phyloP scores from a whole-genome alignment of 2,329 filamentous ascomycete genomes.

The Alternaria brassicicola region DNA sequence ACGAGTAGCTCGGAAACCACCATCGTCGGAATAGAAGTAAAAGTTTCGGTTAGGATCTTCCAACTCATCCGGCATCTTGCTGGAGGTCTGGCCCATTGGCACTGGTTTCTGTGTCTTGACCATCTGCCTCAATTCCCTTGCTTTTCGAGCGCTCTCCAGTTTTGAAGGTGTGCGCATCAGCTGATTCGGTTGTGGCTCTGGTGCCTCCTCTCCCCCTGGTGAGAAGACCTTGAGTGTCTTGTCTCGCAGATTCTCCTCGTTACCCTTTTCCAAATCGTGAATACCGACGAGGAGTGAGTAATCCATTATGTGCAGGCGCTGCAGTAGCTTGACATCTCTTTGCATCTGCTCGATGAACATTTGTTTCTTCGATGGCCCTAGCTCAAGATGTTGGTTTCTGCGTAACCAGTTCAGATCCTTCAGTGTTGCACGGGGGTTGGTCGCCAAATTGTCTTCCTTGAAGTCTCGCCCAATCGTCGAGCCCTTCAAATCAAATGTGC shows the following conservation, averaged over 20 bases:
- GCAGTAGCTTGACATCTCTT: constrained; percentile 82
- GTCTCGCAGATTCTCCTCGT: constrained; percentile 88
- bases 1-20: constrained; percentile 90
- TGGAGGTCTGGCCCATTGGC: constrained; percentile 83
- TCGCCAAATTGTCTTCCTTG: constrained; percentile 82
- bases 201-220: constrained; percentile 71
- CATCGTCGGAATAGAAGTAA: constrained; percentile 92
- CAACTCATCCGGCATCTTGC: constrained; percentile 89
- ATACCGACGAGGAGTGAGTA: constrained; percentile 95
- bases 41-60: constrained; percentile 69
- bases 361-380: constrained; percentile 86
- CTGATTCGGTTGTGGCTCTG: constrained; percentile 62
- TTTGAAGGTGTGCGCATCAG: constrained; percentile 92
- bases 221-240: constrained; percentile 95
- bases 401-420: constrained; percentile 98
- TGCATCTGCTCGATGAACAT: constrained; percentile 89
- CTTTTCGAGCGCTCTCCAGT: constrained; percentile 87
- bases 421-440: constrained; percentile 88
- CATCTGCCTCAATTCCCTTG: constrained; percentile 86
- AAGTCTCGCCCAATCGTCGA: constrained; percentile 94
- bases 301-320: constrained; percentile 95
- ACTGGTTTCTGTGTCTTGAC: constrained; percentile 92
- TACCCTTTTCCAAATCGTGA: constrained; percentile 86
- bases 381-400: constrained; percentile 81
- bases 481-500: constrained; percentile 95